Percentiles rank a stretch among this genome's conserved stretches.
Evolutionary conservation across 179 eudicot species (phyloP).

Genomic region (Spinacia oleracea): DNA sequence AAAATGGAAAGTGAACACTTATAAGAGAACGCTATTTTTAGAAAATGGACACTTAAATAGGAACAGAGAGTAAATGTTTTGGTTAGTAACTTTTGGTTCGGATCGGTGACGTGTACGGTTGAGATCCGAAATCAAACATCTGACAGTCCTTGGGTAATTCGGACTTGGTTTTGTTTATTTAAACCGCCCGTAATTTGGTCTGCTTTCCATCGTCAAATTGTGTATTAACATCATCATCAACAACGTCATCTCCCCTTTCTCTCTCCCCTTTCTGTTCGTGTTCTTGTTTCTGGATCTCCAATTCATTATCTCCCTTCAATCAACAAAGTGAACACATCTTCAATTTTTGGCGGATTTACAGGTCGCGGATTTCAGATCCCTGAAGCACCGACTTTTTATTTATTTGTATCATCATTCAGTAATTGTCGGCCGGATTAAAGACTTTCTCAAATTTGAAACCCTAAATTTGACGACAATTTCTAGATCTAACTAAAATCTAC

Average conservation of each 20-base stretch:
- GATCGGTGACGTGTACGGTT: conserved; percentile 45
- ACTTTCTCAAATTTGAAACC: conserved; percentile 33
- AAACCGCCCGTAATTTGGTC: conserved; percentile 1
- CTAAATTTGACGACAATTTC: conserved; percentile 18
- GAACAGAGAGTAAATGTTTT: too few species aligned
- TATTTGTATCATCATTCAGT: background rate
- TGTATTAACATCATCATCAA: background rate
- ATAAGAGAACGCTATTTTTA: too few species aligned
- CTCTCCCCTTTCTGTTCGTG: background rate
- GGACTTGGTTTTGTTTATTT: background rate
- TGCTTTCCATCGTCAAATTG: conserved; percentile 6
- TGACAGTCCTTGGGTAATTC: background rate
- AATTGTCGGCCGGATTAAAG: conserved; percentile 1
- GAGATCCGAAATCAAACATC: conserved; percentile 23
- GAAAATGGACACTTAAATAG: too few species aligned
- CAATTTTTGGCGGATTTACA: background rate
- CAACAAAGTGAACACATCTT: background rate
- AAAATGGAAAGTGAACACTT: too few species aligned
- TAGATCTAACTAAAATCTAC: conserved; percentile 6
- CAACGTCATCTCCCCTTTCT: conserved; percentile 3
- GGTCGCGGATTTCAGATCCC: background rate
- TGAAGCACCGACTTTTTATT: background rate
- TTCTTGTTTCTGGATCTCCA: conserved; percentile 15
- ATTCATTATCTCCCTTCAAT: background rate
- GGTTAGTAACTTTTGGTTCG: background rate